Base-by-base conservation (phyloP, 768 basidiomycete species). In the Asterophora lycoperdoides region DNA sequence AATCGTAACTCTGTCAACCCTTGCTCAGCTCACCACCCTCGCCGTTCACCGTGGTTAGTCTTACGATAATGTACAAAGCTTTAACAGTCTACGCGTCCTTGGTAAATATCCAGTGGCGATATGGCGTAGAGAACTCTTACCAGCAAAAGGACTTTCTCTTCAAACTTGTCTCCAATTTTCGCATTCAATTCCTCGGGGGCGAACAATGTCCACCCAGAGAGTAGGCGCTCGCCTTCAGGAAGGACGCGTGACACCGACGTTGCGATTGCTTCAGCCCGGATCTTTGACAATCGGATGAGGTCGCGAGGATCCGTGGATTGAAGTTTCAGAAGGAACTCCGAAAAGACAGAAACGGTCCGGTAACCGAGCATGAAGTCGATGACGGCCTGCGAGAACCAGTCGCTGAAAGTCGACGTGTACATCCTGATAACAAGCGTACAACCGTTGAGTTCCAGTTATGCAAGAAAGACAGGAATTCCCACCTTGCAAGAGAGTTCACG, bases 311-410 rank as follows among this genome's bases (percentile, higher is more conserved):
- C 96, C n/a, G 89, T 85, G 9, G 90, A 89, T 59, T 87, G 84
- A 40, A 99, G 72, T 56, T 84, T 93, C 49, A 87, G 75, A 46
- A 96, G 70, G 63, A 98, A 98, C 66, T 98, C 95, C 7, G 91
- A 86, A 67, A 99, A 98, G 3, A 97, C 92, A 35, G 84, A 77
- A 8, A 84, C 63, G 1, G 86, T 90, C 46, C 94, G 85, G 64
- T 93, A 83, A 20, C 93, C 94, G 43, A 94, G 81, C 74, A 88
- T 81, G 59, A 83, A 94, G 65, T 93, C 89, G 57, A 98, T 93
- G 38, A 95, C 92, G 0, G 94, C 93, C 69, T 99, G 96, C 49
- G 80, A 84, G 67, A 97, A 99, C 87, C 93, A 99, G 67, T 99
- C 96, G 56, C 86, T 84, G 61, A 92, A 92, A 1, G 89, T 87